Conservation (phyloP, 208 protist species). For the Leishmania tarentolae region DNA sequence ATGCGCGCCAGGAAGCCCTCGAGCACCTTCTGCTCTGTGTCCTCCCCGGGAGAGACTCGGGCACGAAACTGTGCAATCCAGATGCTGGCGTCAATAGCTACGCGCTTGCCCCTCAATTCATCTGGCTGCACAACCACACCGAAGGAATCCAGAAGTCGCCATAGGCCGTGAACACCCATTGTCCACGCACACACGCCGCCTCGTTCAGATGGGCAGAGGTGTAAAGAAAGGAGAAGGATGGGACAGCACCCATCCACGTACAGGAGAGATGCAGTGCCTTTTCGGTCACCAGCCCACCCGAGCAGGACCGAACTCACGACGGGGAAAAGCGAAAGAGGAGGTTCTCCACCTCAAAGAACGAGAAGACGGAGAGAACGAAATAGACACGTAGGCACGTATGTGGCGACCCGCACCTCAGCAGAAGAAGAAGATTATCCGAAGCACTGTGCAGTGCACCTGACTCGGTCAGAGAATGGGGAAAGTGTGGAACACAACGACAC, state of each 20-base stretch:
- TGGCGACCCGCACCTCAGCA: background rate
- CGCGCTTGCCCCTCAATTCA: constrained; percentile 60
- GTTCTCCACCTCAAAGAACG: background rate
- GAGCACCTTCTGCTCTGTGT: constrained; percentile 59
- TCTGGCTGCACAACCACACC: constrained; percentile 72
- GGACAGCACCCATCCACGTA: background rate
- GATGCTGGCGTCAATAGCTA: constrained; percentile 90
- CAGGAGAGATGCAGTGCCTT: background rate
- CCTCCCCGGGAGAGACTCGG: constrained; percentile 38
- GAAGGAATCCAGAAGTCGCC: constrained; percentile 85
- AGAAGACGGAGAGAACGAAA: background rate
- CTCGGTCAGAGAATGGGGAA: background rate
- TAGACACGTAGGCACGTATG: background rate
- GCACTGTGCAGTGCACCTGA: background rate
- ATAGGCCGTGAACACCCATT: constrained; percentile 89
- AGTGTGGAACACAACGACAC: background rate
- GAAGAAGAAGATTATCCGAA: background rate
- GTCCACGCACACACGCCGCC: background rate
- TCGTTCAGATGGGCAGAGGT: background rate
- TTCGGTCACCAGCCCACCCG: background rate
- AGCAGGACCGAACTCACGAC: background rate
- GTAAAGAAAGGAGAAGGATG: background rate
- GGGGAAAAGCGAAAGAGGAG: background rate
- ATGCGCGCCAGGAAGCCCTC: constrained; percentile 84
- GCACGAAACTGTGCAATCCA: constrained; percentile 87